These are phyloP conservation scores for Aegilops speltoides DNA, from an alignment of 176 grass and related monocot species.

Conservation along the genomic window DNA sequence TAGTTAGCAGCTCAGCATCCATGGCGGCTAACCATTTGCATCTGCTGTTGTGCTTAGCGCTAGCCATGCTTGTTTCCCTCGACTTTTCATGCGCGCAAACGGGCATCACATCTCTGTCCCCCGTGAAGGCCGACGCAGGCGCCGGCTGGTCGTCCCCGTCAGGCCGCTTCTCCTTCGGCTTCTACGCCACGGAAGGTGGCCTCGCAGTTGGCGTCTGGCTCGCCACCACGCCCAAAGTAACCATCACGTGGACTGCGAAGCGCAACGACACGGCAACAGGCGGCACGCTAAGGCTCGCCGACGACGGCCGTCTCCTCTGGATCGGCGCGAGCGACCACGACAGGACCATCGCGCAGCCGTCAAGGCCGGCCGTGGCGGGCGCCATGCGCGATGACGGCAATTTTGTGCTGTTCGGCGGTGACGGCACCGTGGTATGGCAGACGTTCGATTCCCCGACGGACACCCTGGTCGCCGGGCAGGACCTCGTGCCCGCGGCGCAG, in stretches of 20 bases:
- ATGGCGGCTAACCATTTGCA: not conserved
- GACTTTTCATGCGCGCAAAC: not conserved
- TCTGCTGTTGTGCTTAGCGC: not conserved
- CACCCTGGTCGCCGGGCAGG: slow-evolving; percentile 2
- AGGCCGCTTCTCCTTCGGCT: not conserved
- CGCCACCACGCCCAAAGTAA: not conserved
- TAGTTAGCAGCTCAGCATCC: not conserved
- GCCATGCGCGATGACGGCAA: not conserved
- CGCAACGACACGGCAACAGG: not conserved
- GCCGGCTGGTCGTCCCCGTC: not conserved
- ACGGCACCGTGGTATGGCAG: not conserved
- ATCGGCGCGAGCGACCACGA: not conserved
- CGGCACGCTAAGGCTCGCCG: not conserved
- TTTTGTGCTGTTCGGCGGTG: not conserved
- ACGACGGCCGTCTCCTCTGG: not conserved
- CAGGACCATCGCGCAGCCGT: not conserved
- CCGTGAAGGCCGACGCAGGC: not conserved
- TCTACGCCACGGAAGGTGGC: not conserved
- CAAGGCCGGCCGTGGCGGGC: not conserved
- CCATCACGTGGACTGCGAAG: not conserved
- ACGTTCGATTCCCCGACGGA: not conserved
- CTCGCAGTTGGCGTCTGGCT: not conserved
- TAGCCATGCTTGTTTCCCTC: not conserved
- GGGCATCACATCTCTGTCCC: not conserved
- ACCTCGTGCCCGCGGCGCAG: not conserved